Conservation (phyloP, 345 rosid species). For the Durio zibethinus region DNA sequence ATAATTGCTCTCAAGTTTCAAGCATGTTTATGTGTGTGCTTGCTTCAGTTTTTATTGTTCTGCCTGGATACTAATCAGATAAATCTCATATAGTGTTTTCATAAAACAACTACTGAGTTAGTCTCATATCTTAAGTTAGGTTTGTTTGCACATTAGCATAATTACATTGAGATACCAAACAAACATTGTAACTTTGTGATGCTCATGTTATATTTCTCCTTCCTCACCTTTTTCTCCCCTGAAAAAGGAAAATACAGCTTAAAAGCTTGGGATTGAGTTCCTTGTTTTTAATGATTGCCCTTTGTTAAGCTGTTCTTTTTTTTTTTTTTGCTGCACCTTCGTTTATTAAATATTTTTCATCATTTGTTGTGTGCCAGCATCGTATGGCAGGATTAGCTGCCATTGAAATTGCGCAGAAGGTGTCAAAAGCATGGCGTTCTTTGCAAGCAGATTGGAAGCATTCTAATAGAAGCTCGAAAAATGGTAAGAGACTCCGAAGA, state of each 20-base stretch:
- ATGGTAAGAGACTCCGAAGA: slow-evolving; percentile 81
- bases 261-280: neutral
- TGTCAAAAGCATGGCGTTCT: slow-evolving; percentile 90
- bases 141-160: neutral
- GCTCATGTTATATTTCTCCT: neutral
- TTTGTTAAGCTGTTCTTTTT: neutral
- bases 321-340: slow-evolving; percentile 5
- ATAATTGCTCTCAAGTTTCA: neutral
- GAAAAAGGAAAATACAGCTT: neutral
- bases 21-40: neutral
- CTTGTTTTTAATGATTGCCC: neutral
- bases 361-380: slow-evolving; percentile 55
- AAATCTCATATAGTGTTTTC: neutral
- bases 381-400: slow-evolving; percentile 99
- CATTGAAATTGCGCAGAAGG: slow-evolving; percentile 84
- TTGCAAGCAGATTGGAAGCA: slow-evolving; percentile 69
- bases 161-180: neutral
- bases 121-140: neutral
- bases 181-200: neutral
- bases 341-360: slow-evolving; percentile 11
- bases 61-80: neutral
- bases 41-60: neutral
- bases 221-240: neutral
- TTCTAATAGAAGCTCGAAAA: slow-evolving; percentile 52
- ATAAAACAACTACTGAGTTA: neutral